Base-by-base conservation (phyloP, 2,329 filamentous ascomycete genomes). In the Sphaerulina musiva region DNA sequence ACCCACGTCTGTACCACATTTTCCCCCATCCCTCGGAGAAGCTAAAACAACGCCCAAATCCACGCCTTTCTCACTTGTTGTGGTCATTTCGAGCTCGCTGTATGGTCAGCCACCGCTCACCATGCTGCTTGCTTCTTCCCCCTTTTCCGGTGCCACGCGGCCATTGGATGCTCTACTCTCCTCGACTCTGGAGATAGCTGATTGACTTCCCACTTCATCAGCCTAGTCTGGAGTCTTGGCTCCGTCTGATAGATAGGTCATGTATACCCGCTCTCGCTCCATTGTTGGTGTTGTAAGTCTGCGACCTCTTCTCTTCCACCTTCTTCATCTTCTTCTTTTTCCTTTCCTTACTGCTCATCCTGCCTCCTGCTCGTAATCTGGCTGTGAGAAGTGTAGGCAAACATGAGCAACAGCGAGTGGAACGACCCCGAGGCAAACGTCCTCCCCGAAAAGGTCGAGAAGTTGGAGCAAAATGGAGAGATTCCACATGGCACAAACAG, bases 351-450 rank as follows among this genome's bases (percentile, higher is more conserved):
- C 40, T 39, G 36, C 46, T 29, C 17, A 46, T 45, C 51, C 40
- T 51, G 29, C 31, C 12, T 10, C 42, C 32, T 17, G 29, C 17
- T 43, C 20, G 10, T 44, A 7, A 4, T 20, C 5, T 44, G 10
- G 6, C 8, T n/a, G 34, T 7, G 34, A 38, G 34, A 32, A 46
- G 45, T 39, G 39, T 43, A 38, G 51, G 32, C 59, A 11, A 64
- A 50, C 14, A 70, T 75, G 63, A 74, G 72, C 48, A 76, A 75
- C 62, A 69, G 67, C 59, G 70, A 74, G 56, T 74, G 70, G 71
- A 76, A 76, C 44, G 74, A 75, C 59, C 55, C 69, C 0, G 74
- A 76, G 64, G 74, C 74, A 41, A 76, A 75, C 39, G 66, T 68
- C 48, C 64, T 76, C 12, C 73, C 74, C 7, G 70, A 74, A 53